phyloP scores from a whole-genome alignment of 2,329 filamentous ascomycete genomes.

The Monilinia laxa region DNA sequence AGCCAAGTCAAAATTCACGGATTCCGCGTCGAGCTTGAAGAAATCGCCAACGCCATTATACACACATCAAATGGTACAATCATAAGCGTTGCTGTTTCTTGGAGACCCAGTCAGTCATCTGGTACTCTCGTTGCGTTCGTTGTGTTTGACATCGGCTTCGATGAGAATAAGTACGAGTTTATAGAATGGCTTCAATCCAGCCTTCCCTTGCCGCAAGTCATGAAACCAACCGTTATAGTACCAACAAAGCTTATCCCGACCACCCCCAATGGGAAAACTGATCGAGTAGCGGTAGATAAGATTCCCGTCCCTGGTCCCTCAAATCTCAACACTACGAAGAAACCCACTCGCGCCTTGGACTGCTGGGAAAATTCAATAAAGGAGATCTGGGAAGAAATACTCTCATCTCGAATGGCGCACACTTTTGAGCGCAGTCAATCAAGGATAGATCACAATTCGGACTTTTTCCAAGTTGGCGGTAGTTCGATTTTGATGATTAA shows the following conservation, averaged over 20 bases:
- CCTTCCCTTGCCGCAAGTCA: neutral
- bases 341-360: neutral
- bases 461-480: slow-evolving; percentile 43
- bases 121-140: neutral
- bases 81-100: neutral
- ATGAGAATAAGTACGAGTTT: neutral
- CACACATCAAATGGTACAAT: neutral
- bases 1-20: neutral
- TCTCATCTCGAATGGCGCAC: neutral
- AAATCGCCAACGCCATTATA: neutral
- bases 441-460: slow-evolving; percentile 1
- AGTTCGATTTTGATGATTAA: slow-evolving; percentile 41
- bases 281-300: neutral
- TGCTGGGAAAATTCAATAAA: neutral
- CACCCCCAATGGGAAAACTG: neutral
- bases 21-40: neutral
- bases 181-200: neutral
- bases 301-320: neutral
- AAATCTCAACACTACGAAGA: neutral
- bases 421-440: neutral
- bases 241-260: neutral
- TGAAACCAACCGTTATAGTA: neutral
- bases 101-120: neutral
- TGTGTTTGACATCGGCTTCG: neutral
- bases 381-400: neutral